A percentile compares a stretch with the other conserved stretches of the same genome.
Evolutionary conservation across 2,329 filamentous ascomycete genomes (phyloP).

Genomic region (Daldinia sp.): DNA sequence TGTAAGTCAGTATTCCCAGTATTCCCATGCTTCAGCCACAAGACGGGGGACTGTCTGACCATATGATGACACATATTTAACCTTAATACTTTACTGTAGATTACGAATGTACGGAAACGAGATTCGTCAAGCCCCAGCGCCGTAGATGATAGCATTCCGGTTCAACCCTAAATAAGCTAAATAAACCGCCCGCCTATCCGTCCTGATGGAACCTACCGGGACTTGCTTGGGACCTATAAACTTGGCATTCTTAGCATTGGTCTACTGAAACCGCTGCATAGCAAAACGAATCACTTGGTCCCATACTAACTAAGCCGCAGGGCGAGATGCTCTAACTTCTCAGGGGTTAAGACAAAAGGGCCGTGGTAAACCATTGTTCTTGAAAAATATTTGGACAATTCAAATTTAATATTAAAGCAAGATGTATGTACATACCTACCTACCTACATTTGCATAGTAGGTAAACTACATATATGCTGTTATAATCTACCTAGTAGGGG

Average conservation of each 20-base stretch:
- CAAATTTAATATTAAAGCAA: background rate
- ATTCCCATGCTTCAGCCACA: background rate
- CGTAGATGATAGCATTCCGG: constrained; percentile 3
- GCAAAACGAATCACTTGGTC: constrained; percentile 6
- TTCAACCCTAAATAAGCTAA: constrained; percentile 19
- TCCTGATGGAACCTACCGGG: background rate
- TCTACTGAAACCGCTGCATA: constrained; percentile 1
- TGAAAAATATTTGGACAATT: background rate
- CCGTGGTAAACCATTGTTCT: background rate
- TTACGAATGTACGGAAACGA: background rate
- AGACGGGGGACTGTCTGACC: background rate
- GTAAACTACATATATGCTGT: background rate
- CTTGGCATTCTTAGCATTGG: constrained; percentile 16
- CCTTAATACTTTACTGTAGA: background rate
- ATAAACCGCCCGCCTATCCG: constrained; percentile 16
- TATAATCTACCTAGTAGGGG: background rate
- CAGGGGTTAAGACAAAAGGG: constrained; percentile 8
- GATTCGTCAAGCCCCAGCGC: constrained; percentile 16
- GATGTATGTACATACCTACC: background rate
- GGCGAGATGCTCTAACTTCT: background rate
- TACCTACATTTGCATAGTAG: too few species aligned
- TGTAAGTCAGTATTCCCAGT: background rate
- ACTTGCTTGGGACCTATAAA: constrained; percentile 5
- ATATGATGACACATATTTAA: background rate
- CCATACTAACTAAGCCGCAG: background rate